phyloP scores from a whole-genome alignment of 2,329 filamentous ascomycete genomes.

The Neurospora crassa region DNA sequence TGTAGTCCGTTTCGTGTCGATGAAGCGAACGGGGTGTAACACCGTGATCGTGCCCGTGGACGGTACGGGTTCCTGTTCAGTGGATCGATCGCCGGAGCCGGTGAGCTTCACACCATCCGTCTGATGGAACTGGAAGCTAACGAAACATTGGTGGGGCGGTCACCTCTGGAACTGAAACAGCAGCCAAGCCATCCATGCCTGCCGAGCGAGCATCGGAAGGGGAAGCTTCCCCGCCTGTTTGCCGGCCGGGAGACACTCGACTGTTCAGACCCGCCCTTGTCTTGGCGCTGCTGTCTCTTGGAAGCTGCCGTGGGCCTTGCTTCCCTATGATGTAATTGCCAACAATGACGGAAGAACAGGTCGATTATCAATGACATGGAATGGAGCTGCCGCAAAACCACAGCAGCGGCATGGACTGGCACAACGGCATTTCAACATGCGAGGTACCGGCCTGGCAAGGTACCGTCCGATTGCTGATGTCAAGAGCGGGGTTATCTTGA shows the following conservation, averaged over 20 bases:
- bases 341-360: slow-evolving; percentile 8
- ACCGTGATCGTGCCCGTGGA: neutral
- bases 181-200: neutral
- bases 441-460: neutral
- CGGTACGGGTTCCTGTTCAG: neutral
- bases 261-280: neutral
- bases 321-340: slow-evolving; percentile 16
- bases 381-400: neutral
- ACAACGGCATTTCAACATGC: neutral
- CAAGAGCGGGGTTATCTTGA: neutral
- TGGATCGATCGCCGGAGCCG: neutral
- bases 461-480: neutral
- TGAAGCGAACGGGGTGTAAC: neutral
- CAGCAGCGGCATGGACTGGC: neutral
- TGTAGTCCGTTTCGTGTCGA: neutral
- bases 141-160: neutral
- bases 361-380: neutral
- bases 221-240: neutral
- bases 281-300: neutral
- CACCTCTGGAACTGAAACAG: neutral
- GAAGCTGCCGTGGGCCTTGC: slow-evolving; percentile 1
- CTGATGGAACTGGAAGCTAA: neutral
- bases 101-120: neutral
- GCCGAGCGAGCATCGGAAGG: neutral
- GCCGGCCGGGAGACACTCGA: neutral